Conservation (phyloP, 176 grass and related monocot species). For the Chrysopogon serrulatus region DNA sequence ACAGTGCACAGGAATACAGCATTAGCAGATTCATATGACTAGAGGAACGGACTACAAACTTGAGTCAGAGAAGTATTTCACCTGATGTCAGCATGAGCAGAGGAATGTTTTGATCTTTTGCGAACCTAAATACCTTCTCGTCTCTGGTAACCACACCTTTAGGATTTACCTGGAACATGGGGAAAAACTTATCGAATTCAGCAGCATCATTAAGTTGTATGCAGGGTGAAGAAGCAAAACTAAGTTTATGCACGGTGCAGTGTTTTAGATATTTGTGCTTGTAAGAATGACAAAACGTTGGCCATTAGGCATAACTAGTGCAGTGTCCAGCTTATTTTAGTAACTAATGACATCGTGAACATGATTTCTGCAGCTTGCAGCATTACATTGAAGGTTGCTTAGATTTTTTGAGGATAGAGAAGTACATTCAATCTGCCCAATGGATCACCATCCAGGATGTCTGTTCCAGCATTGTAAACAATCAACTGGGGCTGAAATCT, state of each 20-base stretch:
- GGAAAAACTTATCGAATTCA: neutral
- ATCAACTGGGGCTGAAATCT: conserved; percentile 81
- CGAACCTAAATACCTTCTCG: conserved; percentile 86
- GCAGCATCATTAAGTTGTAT: neutral
- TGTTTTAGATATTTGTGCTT: neutral
- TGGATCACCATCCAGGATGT: conserved; percentile 91
- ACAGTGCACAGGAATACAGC: neutral
- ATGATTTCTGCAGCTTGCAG: neutral
- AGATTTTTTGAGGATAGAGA: neutral
- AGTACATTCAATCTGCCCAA: conserved; percentile 83
- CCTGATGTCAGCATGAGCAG: conserved; percentile 94
- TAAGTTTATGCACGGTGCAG: neutral
- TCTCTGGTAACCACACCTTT: conserved; percentile 78
- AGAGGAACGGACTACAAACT: neutral
- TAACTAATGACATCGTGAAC: neutral
- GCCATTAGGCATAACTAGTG: neutral
- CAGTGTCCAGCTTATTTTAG: neutral
- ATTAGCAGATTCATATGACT: neutral
- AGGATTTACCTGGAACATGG: conserved; percentile 57
- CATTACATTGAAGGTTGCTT: neutral
- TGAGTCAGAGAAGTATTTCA: conserved; percentile 2
- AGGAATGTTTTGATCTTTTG: conserved; percentile 86
- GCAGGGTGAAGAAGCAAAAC: neutral
- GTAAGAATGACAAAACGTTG: neutral
- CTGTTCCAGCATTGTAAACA: conserved; percentile 96